phyloP scores from a whole-genome alignment of 768 basidiomycete genomes.

The Boletus reticuloceps region DNA sequence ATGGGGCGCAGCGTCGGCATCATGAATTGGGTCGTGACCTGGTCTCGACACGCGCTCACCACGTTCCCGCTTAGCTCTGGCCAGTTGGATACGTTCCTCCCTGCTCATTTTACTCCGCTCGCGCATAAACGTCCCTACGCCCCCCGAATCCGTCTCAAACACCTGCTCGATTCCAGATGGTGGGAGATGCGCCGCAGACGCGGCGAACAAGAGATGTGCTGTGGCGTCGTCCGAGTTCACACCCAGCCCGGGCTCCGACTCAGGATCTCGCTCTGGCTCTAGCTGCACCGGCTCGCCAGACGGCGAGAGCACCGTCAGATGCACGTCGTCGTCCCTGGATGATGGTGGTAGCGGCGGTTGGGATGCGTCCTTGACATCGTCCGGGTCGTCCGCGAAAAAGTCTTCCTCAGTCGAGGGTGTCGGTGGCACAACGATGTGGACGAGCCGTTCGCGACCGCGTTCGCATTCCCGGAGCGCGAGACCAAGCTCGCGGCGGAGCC shows the following conservation, averaged over 20 bases:
- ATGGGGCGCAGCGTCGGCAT: conserved; percentile 4
- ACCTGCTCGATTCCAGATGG: conserved; percentile 76
- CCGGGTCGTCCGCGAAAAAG: not conserved
- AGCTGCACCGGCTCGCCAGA: conserved; percentile 26
- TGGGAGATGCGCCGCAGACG: conserved; percentile 55
- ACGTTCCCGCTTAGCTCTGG: conserved; percentile 44
- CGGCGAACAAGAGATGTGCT: conserved; percentile 49
- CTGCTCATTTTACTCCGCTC: conserved; percentile 66
- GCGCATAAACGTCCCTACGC: conserved; percentile 39
- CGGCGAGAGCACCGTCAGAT: conserved; percentile 9
- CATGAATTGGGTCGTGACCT: not conserved
- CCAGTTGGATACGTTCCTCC: conserved; percentile 69
- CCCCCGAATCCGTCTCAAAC: conserved; percentile 63
- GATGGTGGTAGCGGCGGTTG: not conserved
- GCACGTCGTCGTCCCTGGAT: not conserved
- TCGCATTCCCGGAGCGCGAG: conserved; percentile 80
- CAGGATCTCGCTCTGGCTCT: not conserved
- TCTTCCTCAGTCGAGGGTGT: conserved; percentile 40
- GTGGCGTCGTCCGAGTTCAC: conserved; percentile 50
- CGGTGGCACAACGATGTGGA: conserved; percentile 54
- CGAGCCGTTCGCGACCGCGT: conserved; percentile 64
- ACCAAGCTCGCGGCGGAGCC: conserved; percentile 73
- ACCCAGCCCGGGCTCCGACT: not conserved
- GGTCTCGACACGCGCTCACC: not conserved
- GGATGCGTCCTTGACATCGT: not conserved